Percentiles rank a stretch among this genome's conserved stretches.
Conservation (phyloP, 108 stramenopile genomes). For the Craspedostauros australis region DNA sequence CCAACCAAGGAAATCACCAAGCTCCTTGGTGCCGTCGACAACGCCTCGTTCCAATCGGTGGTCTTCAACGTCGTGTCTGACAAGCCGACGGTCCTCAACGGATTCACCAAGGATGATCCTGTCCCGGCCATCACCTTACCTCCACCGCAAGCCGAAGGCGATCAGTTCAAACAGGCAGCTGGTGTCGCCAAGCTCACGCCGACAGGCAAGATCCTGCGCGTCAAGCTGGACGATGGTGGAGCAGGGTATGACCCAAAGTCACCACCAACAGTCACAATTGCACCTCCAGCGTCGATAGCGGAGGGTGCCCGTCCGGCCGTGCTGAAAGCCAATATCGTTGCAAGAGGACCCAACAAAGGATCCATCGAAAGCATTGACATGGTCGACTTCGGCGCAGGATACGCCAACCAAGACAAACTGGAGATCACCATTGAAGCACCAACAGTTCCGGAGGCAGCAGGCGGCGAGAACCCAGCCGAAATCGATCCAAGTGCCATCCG, state of each 20-base stretch:
- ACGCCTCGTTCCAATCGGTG: conserved; percentile 32
- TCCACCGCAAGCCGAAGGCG: conserved; percentile 24
- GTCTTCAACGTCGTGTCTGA: conserved; percentile 14
- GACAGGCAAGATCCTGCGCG: conserved; percentile 38
- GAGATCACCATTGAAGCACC: conserved; percentile 1
- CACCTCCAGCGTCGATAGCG: neutral
- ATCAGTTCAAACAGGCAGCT: conserved; percentile 18
- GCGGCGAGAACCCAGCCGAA: no score
- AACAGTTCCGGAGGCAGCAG: conserved; percentile 2
- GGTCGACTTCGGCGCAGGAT: conserved; percentile 32
- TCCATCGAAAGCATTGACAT: conserved; percentile 33
- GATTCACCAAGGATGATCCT: conserved; percentile 16
- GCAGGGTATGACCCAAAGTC: conserved; percentile 27
- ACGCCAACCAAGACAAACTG: conserved; percentile 17
- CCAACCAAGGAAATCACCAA: conserved; percentile 47
- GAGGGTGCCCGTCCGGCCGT: conserved; percentile 11
- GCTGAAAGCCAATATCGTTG: conserved; percentile 22
- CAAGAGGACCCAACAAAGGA: conserved; percentile 33
- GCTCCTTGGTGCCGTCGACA: conserved; percentile 45
- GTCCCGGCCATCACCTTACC: conserved; percentile 17
- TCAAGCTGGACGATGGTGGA: conserved; percentile 35
- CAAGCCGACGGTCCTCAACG: conserved; percentile 22
- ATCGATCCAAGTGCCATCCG: no score
- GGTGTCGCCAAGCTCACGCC: conserved; percentile 32
- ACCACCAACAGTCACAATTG: conserved; percentile 21